Conservation (phyloP, 768 basidiomycete species). For the Pleurotus tuber-regium region DNA sequence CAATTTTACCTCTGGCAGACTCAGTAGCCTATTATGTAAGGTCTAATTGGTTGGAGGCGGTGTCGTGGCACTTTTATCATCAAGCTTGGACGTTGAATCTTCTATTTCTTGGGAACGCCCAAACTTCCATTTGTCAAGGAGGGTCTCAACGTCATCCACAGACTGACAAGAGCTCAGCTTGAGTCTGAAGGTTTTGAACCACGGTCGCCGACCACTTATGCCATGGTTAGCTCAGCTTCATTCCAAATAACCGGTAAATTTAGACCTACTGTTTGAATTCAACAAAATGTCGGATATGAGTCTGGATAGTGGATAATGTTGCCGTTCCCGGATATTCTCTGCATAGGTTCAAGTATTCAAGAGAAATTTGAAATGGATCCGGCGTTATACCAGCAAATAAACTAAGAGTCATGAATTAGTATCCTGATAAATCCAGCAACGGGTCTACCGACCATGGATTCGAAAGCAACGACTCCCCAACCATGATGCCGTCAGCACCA, state of each 20-base stretch:
- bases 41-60: too few relatives aligned
- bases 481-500: conserved; percentile 75
- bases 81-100: too few relatives aligned
- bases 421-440: conserved; percentile 9
- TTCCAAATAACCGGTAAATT: conserved; percentile 13
- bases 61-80: too few relatives aligned
- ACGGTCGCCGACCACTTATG: conserved; percentile 45
- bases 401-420: conserved; percentile 29
- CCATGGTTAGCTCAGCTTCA: conserved; percentile 9
- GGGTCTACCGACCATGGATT: conserved; percentile 61
- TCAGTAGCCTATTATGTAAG: too few relatives aligned
- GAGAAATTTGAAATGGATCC: conserved; percentile 63
- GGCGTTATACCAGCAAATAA: conserved; percentile 54
- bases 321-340: conserved; percentile 47
- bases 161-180: conserved; percentile 39
- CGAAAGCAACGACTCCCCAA: conserved; percentile 71
- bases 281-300: conserved; percentile 67
- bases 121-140: conserved; percentile 25
- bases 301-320: conserved; percentile 47
- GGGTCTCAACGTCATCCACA: conserved; percentile 43
- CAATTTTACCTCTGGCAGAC: too few relatives aligned
- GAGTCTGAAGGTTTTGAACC: conserved; percentile 55
- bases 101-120: not conserved
- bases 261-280: conserved; percentile 61
- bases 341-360: conserved; percentile 70